phyloP scores from a whole-genome alignment of 2,329 filamentous ascomycete species.

The Calonectria ilicicola region DNA sequence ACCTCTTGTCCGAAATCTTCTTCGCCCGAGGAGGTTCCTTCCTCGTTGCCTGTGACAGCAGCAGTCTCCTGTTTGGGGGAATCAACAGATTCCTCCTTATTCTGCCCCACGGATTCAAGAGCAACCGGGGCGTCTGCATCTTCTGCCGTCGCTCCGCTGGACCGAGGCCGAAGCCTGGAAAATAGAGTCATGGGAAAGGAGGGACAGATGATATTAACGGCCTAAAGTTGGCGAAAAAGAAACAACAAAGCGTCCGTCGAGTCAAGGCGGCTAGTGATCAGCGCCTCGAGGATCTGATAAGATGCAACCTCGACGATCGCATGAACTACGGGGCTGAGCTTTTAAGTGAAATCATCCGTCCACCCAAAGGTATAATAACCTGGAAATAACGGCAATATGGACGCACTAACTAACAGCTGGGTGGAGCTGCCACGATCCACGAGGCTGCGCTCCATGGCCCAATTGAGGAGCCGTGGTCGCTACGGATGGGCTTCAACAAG shows the following conservation, averaged over 20 bases:
- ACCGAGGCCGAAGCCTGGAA: not conserved
- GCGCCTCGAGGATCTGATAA: not conserved
- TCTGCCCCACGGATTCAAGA: not conserved
- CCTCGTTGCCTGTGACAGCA: not conserved
- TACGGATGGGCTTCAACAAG: not conserved
- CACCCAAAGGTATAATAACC: not conserved
- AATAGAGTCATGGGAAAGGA: not conserved
- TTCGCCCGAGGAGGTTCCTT: not conserved
- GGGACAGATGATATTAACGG: not conserved
- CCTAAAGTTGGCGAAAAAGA: not conserved
- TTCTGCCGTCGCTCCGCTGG: not conserved
- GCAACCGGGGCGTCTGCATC: not conserved
- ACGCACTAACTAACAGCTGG: not conserved
- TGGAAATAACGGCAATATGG: not conserved
- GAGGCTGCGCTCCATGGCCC: not conserved
- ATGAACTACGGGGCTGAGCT: conserved; percentile 2
- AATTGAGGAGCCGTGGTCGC: not conserved
- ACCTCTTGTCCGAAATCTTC: not conserved
- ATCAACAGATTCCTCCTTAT: not conserved
- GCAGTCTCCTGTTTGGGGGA: not conserved
- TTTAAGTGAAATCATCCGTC: not conserved
- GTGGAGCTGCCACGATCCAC: not conserved
- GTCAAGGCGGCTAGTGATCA: not conserved
- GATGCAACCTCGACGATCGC: not conserved
- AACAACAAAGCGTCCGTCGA: not conserved